Evolutionary conservation across 352 stramenopile species (phyloP).

Genomic region (Globisporangium barbulae): DNA sequence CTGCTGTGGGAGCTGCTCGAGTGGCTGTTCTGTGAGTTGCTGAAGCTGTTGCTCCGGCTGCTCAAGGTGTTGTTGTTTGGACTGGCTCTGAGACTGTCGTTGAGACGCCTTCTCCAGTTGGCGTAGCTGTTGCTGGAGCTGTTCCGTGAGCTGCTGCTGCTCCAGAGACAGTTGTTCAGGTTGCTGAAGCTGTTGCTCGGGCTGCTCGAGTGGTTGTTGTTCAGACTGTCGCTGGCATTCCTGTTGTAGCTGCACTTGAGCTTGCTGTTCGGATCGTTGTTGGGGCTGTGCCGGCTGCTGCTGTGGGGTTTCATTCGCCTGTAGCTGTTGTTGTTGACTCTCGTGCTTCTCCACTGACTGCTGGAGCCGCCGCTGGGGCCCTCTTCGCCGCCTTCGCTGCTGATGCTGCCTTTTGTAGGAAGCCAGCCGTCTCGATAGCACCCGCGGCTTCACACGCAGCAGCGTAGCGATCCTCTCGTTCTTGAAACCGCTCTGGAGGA

Average conservation of each 20-base stretch:
- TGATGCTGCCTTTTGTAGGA: not conserved
- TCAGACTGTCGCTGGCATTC: not conserved
- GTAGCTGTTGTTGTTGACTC: not conserved
- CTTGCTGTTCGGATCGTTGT: not conserved
- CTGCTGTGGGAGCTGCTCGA: not conserved
- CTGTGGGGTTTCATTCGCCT: not conserved
- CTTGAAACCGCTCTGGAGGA: constrained; percentile 1
- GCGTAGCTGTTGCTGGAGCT: not conserved
- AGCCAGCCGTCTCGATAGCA: not conserved
- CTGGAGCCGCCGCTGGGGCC: not conserved
- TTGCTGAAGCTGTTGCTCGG: not conserved
- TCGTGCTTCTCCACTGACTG: not conserved
- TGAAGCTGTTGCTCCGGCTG: not conserved
- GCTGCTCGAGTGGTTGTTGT: not conserved
- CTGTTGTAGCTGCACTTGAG: not conserved
- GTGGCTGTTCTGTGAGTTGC: not conserved
- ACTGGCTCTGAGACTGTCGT: not conserved
- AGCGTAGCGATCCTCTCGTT: not conserved
- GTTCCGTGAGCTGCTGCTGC: not conserved
- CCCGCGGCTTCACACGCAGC: not conserved
- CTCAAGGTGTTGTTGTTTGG: not conserved
- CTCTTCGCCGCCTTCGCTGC: not conserved
- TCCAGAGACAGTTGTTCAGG: not conserved
- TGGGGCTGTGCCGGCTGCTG: not conserved
- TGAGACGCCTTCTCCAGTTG: not conserved